These are phyloP conservation scores for Gardenia jasminoides DNA, from an alignment of 257 asterid genomes.

Conservation along the genomic window DNA sequence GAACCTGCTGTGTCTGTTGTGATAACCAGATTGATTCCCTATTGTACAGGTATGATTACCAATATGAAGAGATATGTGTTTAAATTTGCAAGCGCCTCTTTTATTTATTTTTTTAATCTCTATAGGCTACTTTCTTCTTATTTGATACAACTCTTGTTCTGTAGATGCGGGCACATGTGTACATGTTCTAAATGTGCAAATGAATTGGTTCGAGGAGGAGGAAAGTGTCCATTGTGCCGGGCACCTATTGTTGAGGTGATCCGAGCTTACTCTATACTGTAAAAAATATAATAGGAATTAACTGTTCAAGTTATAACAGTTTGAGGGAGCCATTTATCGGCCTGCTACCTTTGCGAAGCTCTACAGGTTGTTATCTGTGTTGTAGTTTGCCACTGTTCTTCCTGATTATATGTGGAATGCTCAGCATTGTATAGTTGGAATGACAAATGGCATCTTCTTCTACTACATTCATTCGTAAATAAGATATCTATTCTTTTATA, in stretches of 20 bases:
- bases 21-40: slow-evolving; percentile 89
- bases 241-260: slow-evolving; percentile 94
- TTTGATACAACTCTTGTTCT: slow-evolving; percentile 1
- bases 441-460: slow-evolving; percentile 35
- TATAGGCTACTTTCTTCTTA: background rate
- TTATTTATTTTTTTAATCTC: background rate
- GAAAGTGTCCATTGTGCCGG: slow-evolving; percentile 90
- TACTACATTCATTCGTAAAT: slow-evolving; percentile 59
- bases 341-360: slow-evolving; percentile 26
- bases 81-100: background rate
- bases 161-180: slow-evolving; percentile 99
- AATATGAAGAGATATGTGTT: background rate
- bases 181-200: slow-evolving; percentile 87
- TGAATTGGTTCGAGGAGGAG: slow-evolving; percentile 79
- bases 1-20: slow-evolving; percentile 94
- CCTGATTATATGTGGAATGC: slow-evolving; percentile 34
- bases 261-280: slow-evolving; percentile 89
- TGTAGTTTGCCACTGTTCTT: slow-evolving; percentile 29
- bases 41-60: slow-evolving; percentile 71
- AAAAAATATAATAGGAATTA: slow-evolving; percentile 30
- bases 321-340: slow-evolving; percentile 32
- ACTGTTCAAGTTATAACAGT: slow-evolving; percentile 25
- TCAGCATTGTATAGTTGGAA: slow-evolving; percentile 41
- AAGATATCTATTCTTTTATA: slow-evolving; percentile 39
- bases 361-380: slow-evolving; percentile 35